phyloP scores from a whole-genome alignment of 192 early-diverging fungal species.

The Gaertneriomyces semiglobifer region DNA sequence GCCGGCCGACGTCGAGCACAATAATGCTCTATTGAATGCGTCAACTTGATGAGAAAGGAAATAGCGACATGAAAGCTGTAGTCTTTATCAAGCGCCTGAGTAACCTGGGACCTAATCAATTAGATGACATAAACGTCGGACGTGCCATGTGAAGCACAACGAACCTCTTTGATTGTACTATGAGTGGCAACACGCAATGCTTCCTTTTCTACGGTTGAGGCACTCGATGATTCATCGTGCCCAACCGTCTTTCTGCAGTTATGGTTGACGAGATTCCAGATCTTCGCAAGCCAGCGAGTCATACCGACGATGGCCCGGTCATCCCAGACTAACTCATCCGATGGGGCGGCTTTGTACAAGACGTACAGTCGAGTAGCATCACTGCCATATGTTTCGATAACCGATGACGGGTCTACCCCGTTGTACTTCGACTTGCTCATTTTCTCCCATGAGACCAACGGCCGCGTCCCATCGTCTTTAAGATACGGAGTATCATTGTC shows the following conservation, averaged over 20 bases:
- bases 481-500: slow-evolving; percentile 52
- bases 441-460: slow-evolving; percentile 75
- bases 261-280: slow-evolving; percentile 52
- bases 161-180: slow-evolving; percentile 57
- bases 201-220: too few species aligned
- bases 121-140: neutral
- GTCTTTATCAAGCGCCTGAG: slow-evolving; percentile 36
- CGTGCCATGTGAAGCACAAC: neutral
- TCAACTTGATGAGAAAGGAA: slow-evolving; percentile 79
- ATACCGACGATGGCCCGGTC: slow-evolving; percentile 87
- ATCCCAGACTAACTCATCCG: slow-evolving; percentile 89
- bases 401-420: slow-evolving; percentile 76
- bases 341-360: slow-evolving; percentile 83
- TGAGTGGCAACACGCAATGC: slow-evolving; percentile 43
- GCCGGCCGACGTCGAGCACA: neutral
- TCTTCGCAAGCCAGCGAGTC: slow-evolving; percentile 74
- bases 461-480: slow-evolving; percentile 54
- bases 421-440: slow-evolving; percentile 98
- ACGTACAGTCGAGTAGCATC: slow-evolving; percentile 84
- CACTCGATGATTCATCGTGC: too few species aligned
- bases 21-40: slow-evolving; percentile 41
- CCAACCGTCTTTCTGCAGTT: too few species aligned
- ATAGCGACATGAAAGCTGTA: slow-evolving; percentile 82
- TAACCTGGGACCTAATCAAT: slow-evolving; percentile 18
- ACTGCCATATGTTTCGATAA: slow-evolving; percentile 66